Evolutionary conservation across 768 basidiomycete genomes (phyloP).

Genomic region (Coprinellus aureogranulatus): DNA sequence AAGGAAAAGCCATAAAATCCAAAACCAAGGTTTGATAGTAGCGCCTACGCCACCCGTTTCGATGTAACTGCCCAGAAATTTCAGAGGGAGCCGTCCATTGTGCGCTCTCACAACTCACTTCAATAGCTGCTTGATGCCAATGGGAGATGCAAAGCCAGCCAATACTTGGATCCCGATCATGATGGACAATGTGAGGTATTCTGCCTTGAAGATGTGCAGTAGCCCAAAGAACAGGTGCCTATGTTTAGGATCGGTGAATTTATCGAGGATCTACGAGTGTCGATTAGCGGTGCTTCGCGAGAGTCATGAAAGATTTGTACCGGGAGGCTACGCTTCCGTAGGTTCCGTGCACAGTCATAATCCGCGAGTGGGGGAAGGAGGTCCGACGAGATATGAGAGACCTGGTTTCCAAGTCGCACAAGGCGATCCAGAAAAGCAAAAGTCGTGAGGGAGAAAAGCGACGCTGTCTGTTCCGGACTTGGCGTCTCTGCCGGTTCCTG

Average conservation of each 20-base stretch:
- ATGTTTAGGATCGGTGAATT: slow-evolving; percentile 32
- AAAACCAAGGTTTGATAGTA: slow-evolving; percentile 60
- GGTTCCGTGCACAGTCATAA: too few species aligned
- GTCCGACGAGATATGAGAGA: too few species aligned
- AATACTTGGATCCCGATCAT: slow-evolving; percentile 28
- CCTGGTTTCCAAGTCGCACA: too few species aligned
- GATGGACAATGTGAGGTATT: slow-evolving; percentile 27
- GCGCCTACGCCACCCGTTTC: slow-evolving; percentile 48
- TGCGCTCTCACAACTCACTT: background rate
- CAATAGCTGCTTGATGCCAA: slow-evolving; percentile 39
- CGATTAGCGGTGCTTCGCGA: too few species aligned
- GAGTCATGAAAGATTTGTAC: too few species aligned
- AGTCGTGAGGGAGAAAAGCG: too few species aligned
- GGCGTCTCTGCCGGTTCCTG: too few species aligned
- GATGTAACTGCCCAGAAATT: slow-evolving; percentile 40
- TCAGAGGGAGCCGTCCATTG: background rate
- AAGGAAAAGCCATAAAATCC: slow-evolving; percentile 51
- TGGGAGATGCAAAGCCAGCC: slow-evolving; percentile 30
- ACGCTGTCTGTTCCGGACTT: too few species aligned
- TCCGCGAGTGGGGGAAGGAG: too few species aligned
- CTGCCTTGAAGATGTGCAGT: slow-evolving; percentile 31
- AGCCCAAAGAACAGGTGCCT: slow-evolving; percentile 45
- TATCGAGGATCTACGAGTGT: too few species aligned
- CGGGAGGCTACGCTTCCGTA: too few species aligned
- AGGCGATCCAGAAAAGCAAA: too few species aligned